A percentile compares a stretch with the other conserved stretches of the same genome.
These are phyloP conservation scores for Trypethelium eluteriae DNA, from an alignment of 495 filamentous ascomycete species.

Conservation along the genomic window DNA sequence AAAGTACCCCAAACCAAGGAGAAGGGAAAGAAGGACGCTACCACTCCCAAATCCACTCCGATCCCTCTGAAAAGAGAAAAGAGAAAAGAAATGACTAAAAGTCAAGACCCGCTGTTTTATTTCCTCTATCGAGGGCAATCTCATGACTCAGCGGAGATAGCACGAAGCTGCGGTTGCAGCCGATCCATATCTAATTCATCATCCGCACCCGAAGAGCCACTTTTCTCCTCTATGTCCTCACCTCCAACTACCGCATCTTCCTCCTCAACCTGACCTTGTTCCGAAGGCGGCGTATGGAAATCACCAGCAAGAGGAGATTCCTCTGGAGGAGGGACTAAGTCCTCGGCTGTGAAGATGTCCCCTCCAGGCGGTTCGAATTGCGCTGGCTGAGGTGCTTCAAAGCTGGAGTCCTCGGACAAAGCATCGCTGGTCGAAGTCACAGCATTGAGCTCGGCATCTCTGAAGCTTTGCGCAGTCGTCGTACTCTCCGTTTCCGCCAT, in stretches of 20 bases:
- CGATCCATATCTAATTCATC: neutral
- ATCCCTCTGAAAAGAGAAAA: too few species aligned
- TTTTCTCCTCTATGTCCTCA: neutral
- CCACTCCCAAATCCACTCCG: too few species aligned
- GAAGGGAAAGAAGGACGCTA: neutral
- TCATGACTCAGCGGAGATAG: slow-evolving; percentile 2
- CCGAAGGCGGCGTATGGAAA: slow-evolving; percentile 1
- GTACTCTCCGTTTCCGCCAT: neutral
- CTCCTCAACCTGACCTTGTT: neutral
- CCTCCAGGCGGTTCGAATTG: neutral
- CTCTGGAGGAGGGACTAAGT: neutral
- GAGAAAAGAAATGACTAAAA: too few species aligned
- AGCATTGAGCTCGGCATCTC: neutral
- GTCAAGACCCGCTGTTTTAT: too few species aligned
- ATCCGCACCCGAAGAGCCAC: neutral
- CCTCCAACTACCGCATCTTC: neutral
- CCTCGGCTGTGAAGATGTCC: neutral
- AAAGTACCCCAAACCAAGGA: neutral
- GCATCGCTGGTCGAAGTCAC: neutral
- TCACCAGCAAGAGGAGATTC: neutral
- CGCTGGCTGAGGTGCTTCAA: neutral
- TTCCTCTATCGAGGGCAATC: too few species aligned
- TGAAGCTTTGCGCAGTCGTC: neutral
- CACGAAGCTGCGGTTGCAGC: slow-evolving; percentile 5
- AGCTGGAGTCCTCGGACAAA: neutral